Conservation (phyloP, 2,329 filamentous ascomycete genomes). For the Penicillium oxalicum region DNA sequence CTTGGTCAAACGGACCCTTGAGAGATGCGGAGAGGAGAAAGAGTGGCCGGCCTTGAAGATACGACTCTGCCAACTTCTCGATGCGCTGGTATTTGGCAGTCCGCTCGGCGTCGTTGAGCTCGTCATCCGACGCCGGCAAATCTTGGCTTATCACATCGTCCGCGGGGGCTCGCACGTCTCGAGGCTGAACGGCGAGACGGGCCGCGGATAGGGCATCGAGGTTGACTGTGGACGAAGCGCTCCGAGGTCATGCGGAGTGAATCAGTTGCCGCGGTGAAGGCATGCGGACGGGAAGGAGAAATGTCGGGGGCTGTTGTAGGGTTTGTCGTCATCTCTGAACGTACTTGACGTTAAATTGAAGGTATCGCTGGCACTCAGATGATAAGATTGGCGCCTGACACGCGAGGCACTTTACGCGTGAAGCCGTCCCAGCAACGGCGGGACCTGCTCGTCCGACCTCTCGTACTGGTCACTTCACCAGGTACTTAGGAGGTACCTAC, state of each 20-base stretch:
- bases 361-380: not conserved
- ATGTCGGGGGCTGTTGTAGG: not conserved
- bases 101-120: constrained; percentile 27
- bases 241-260: not conserved
- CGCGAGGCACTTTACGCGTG: constrained; percentile 17
- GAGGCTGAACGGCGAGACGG: constrained; percentile 30
- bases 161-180: constrained; percentile 28
- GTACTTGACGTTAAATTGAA: not conserved
- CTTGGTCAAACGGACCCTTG: constrained; percentile 40
- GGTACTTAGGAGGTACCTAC: too few relatives aligned
- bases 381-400: constrained; percentile 10
- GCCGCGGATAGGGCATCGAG: constrained; percentile 31
- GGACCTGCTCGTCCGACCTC: not conserved
- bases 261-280: constrained; percentile 14
- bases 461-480: too few relatives aligned
- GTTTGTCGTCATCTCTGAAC: constrained; percentile 12
- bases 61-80: constrained; percentile 37
- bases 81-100: constrained; percentile 39
- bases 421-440: constrained; percentile 13
- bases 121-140: constrained; percentile 36
- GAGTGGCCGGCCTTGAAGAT: constrained; percentile 38
- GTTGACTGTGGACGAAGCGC: constrained; percentile 4
- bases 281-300: constrained; percentile 18
- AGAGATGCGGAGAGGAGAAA: constrained; percentile 44
- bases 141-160: constrained; percentile 23